Evolutionary conservation across 1,284 basidiomycete genomes (phyloP).

Genomic region (Porogramme epimiltina): DNA sequence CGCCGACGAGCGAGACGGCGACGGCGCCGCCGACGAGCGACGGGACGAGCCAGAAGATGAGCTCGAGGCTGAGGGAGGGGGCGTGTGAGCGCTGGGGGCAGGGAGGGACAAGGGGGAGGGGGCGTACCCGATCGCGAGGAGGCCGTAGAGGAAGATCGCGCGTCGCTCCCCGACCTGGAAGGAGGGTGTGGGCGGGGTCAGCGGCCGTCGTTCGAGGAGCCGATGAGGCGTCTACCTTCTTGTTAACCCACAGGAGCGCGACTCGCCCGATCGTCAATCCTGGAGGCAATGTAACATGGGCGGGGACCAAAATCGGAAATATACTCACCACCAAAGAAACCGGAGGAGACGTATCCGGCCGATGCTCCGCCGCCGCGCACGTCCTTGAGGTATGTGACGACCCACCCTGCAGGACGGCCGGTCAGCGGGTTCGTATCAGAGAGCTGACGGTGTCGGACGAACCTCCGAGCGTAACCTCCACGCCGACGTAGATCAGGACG

Average conservation of each 20-base stretch:
- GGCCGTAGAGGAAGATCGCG: conserved; percentile 40
- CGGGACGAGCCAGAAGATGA: conserved; percentile 63
- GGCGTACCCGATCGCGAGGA: conserved; percentile 38
- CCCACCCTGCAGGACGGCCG: conserved; percentile 44
- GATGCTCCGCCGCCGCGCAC: conserved; percentile 47
- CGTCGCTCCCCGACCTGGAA: conserved; percentile 43
- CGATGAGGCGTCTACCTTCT: conserved; percentile 34
- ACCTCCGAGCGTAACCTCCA: conserved; percentile 51
- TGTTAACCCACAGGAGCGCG: conserved; percentile 50
- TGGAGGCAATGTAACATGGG: too few relatives aligned
- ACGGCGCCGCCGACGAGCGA: conserved; percentile 55
- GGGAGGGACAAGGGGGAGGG: not conserved
- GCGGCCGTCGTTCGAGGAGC: not conserved
- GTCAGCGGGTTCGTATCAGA: too few relatives aligned
- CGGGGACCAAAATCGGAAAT: too few relatives aligned
- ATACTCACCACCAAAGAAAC: conserved; percentile 51
- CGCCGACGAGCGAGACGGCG: conserved; percentile 54
- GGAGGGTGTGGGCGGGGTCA: not conserved
- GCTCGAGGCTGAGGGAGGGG: conserved; percentile 46
- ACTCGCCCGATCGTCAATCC: conserved; percentile 48
- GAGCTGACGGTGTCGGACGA: not conserved
- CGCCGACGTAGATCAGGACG: conserved; percentile 48
- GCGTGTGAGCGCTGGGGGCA: not conserved
- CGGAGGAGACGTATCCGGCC: conserved; percentile 51
- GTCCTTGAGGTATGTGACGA: conserved; percentile 49